Evolutionary conservation across 148 eudicot genomes (phyloP), one percentile per base, ranked within the genome.

Genomic region (Vaccinium corymbosum): DNA sequence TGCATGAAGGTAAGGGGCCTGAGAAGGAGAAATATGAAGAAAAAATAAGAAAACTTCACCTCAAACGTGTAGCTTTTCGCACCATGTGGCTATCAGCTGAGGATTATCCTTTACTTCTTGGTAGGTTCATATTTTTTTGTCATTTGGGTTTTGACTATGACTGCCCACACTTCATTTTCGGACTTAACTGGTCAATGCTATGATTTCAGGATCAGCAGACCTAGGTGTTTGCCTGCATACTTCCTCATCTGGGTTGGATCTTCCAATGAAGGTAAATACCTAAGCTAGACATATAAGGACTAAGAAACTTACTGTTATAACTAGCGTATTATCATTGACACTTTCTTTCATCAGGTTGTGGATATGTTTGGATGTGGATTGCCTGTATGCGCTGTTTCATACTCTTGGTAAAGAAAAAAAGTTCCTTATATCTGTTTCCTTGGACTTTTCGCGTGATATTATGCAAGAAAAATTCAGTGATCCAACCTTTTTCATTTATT

Each of bases 351-450:
- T 82, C 86, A 96, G 98, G 98, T 97, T 76, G 99, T 97, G 49
- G 99, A 97, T 90, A 97, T 97, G 99, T 97, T 97, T 89, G 99
- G 98, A 27, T 97, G 98, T 89, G 98, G 99, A 73, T 86, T 97
- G 71, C 99, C 99, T n/a, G 98, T 97, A 78, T 97, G 98, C 78
- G 99, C 99, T 73, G 96, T 91, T 84, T 94, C 99, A 20, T 97
- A 97, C 88, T 97, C 99, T 62, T 97, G 99, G 98, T 96, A 93
- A 86, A 66, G 32, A 64, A 64, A 64, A 64, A 50, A 76, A 56
- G 27, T 77, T 78, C 16, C 14, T 2, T 68, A 25, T n/a, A 35
- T 82, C 52, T 53, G 35, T 42, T 29, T 77, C 12, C 6, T 19
- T 80, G 2, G 48, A 49, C 32, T 51, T 57, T 84, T 48, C 46